Base-by-base conservation (phyloP, 1,284 basidiomycete genomes). In the Salmacisia buchloeana region DNA sequence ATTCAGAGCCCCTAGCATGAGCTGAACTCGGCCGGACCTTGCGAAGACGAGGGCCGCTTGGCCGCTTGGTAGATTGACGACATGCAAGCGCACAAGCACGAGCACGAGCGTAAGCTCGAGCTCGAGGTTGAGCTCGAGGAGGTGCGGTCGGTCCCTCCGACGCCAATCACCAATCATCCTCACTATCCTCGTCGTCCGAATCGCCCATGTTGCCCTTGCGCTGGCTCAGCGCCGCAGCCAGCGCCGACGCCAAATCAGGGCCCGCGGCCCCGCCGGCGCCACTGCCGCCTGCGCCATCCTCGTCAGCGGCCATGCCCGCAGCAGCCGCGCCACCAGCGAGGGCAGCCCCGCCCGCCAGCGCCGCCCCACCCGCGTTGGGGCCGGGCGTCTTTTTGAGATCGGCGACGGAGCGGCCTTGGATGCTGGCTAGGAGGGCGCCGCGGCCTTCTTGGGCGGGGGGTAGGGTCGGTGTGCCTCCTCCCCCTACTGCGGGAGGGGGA, bases 171-270 rank as follows among this genome's bases (percentile, higher is more conserved):
- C 76, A 78, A 36, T 79, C 77, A n/a, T 79, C 77, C 38, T 78
- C 76, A 39, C 69, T 90, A 5, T 90, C 90, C 12, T 93, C 92
- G 43, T 96, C 91, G 71, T 93, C 91, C 70, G 82, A 90, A 70
- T 92, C 91, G 3, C 90, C 92, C 79, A 97, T 84, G 75, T 92
- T 89, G 80, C 90, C 92, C 80, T 92, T 97, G 72, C 93, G 83
- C 76, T 89, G 86, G 61, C 83, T 84, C 62, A 89, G 80, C 5
- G 88, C 88, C 13, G 85, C 85, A 4, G 87, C 88, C 52, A 89
- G 80, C 35, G 86, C 87, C 49, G 84, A 84, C 0, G 88, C 88
- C 41, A 89, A 76, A 75, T 88, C 86, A 33, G 49, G 49, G 12
- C 49, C 49, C 9, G 29, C 49, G 3, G 83, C 83, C 21, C 82